Base-by-base conservation (phyloP, 179 eudicot species). In the Nepenthes alata region DNA sequence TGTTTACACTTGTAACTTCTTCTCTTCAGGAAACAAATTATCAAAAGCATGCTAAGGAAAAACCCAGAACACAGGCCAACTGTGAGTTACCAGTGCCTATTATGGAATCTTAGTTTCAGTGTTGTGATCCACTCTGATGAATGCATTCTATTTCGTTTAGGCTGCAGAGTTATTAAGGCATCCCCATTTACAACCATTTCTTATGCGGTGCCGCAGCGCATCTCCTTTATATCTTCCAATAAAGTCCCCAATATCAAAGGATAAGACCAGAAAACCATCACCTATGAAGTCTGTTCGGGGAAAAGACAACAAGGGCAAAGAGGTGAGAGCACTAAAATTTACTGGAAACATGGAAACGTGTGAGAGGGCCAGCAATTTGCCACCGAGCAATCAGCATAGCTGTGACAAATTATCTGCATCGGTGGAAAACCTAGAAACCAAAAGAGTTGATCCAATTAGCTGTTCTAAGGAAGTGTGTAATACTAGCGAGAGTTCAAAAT, bases 1-100 rank as follows among this genome's bases (percentile, higher is more conserved):
- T 47, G 50, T 47, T 47, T 47, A 47, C 25, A 25, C 25, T 47
- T 47, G 3, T 47, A 49, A 44, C 6, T 67, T 55, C 47, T 61
- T 56, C 45, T 56, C 44, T 74, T 11, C 81, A 91, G 98, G 82
- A 86, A 84, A 70, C 96, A 93, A 76, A 86, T 93, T 15, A 81
- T 93, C 38, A 93, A 89, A 76, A 85, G 72, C 71, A 89, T 93
- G 98, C 79, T 93, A 57, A 82, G 98, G 73, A 93, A 86, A 78
- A 83, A 70, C 60, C 90, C 98, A 11, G 98, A 93, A 65, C 81
- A 86, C 69, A 72, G 98, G 67, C 98, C 98, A 35, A 89, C 95
- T 34, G 98, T 91, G 74, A 81, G 95, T 81, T 72, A 55, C 53
- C 36, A n/a, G 6, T 55, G 50, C 45, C 10, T 13, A 11, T 14